Conservation (phyloP, 2,329 filamentous ascomycete genomes). For the Microcyclosporella mali region DNA sequence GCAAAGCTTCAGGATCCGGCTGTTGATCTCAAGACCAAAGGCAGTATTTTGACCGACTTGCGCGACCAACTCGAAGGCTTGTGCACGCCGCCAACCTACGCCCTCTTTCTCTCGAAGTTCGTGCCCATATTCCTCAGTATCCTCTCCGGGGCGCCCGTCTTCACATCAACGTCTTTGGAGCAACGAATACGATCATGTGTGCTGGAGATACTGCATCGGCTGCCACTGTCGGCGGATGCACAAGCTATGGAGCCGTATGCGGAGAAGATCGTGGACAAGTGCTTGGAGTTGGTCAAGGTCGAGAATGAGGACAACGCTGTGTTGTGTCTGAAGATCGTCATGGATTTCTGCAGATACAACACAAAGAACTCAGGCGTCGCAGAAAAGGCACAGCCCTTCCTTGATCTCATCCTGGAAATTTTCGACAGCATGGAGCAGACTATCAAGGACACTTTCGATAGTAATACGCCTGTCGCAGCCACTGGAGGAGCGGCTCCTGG, state of each 20-base stretch:
- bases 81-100: slow-evolving; percentile 66
- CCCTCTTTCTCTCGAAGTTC: slow-evolving; percentile 74
- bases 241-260: slow-evolving; percentile 86
- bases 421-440: slow-evolving; percentile 93
- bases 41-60: slow-evolving; percentile 75
- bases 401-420: slow-evolving; percentile 88
- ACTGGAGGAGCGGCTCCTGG: slow-evolving; percentile 54
- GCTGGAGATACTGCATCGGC: slow-evolving; percentile 86
- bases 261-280: slow-evolving; percentile 77
- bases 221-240: slow-evolving; percentile 57
- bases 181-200: slow-evolving; percentile 92
- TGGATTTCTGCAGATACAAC: slow-evolving; percentile 92
- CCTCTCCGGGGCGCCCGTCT: slow-evolving; percentile 77
- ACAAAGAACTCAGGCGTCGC: slow-evolving; percentile 61
- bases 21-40: slow-evolving; percentile 68
- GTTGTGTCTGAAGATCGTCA: slow-evolving; percentile 96
- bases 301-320: slow-evolving; percentile 99
- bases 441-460: slow-evolving; percentile 92
- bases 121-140: slow-evolving; percentile 86
- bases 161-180: slow-evolving; percentile 82
- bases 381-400: slow-evolving; percentile 80
- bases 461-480: slow-evolving; percentile 50
- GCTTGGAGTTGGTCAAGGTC: slow-evolving; percentile 79
- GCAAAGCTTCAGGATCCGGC: slow-evolving; percentile 41
- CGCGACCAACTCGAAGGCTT: slow-evolving; percentile 90